A percentile compares a stretch with the other conserved stretches of the same genome.
Evolutionary conservation across 257 asterid genomes (phyloP).

Genomic region (Solanum clarkiae): DNA sequence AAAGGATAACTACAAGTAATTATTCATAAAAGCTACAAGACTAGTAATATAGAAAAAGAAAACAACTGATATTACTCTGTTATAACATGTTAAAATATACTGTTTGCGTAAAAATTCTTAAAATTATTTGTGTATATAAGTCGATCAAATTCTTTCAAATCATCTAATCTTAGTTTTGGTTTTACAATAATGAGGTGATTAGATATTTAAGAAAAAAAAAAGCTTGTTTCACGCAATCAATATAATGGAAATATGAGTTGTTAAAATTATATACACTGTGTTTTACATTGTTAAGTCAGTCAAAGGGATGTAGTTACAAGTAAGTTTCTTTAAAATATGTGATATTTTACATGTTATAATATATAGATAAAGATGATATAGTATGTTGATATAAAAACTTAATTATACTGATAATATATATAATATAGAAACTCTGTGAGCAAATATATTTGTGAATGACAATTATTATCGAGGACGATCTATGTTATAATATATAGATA

Average conservation of each 20-base stretch:
- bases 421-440: not conserved
- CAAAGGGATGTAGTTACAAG: not conserved
- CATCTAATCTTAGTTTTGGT: not conserved
- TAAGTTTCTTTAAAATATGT: not conserved
- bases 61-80: no score
- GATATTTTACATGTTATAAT: no score
- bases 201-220: not conserved
- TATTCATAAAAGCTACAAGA: not conserved
- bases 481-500: no score
- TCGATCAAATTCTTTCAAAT: not conserved
- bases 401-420: not conserved
- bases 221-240: not conserved
- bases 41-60: not conserved
- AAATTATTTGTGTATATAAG: not conserved
- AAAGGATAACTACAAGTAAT: not conserved
- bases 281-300: not conserved
- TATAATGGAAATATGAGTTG: not conserved
- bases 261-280: not conserved
- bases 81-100: no score
- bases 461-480: not conserved
- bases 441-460: not conserved
- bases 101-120: no score
- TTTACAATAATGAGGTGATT: not conserved
- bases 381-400: no score
- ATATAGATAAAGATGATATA: not conserved